phyloP scores from a whole-genome alignment of 106 monocot genomes.

The Agapanthus africanus region DNA sequence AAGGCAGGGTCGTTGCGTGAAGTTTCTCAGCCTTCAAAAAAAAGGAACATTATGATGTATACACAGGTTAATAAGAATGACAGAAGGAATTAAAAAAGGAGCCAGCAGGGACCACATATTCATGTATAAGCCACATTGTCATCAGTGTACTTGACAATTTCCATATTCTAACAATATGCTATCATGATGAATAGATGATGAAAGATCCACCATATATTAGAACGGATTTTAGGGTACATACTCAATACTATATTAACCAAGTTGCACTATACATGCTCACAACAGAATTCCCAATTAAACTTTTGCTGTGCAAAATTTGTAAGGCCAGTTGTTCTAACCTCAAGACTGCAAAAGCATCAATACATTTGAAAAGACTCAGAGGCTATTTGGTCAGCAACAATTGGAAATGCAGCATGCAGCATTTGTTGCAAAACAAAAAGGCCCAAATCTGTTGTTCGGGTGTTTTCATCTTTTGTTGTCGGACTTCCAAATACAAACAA shows the following conservation, averaged over 20 bases:
- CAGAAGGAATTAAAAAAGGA: neutral
- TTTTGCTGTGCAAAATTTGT: neutral
- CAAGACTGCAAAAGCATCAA: neutral
- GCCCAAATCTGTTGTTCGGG: no score
- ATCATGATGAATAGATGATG: neutral
- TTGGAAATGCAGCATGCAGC: no score
- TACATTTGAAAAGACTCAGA: no score
- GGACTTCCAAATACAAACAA: no score
- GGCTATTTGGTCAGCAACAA: no score
- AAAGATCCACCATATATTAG: neutral
- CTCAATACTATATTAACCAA: no score
- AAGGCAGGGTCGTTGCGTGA: slow-evolving; percentile 51
- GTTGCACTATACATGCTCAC: no score
- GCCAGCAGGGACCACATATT: neutral
- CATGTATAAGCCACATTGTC: neutral
- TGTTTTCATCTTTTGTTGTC: no score
- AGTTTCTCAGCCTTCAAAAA: slow-evolving; percentile 74
- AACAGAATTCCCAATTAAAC: neutral
- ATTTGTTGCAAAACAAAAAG: no score
- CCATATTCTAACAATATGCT: neutral
- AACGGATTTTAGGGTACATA: neutral
- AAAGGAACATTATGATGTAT: slow-evolving; percentile 3
- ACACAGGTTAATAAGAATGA: neutral
- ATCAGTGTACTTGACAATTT: neutral
- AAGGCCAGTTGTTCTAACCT: neutral